Base-by-base conservation (phyloP, 1,284 basidiomycete species). In the Sanghuangporus sanghuang region DNA sequence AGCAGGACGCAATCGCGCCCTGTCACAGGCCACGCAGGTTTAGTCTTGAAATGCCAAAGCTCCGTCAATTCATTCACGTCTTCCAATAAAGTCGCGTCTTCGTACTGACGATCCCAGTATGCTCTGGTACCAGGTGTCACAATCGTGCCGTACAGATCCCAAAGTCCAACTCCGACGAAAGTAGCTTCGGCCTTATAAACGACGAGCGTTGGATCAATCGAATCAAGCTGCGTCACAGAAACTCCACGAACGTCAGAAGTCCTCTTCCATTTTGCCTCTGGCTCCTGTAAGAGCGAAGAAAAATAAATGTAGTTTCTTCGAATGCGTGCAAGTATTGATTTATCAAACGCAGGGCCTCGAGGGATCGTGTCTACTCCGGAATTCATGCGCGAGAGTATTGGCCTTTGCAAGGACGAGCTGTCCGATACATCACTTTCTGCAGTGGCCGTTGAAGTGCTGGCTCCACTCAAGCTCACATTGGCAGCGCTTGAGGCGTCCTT, bases 281-380 rank as follows among this genome's bases (percentile, higher is more conserved):
- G 97, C 72, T 99, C 97, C 75, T 99, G 97, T 48, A 99, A 77
- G 21, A 99, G 79, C 0, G 96, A 97, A 0, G 96, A 96, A 73
- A 99, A 99, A 75, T 99, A 96, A 65, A 98, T 98, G 73, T 99
- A 99, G 74, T 94, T 97, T 65, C 96, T 83, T 71, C 90, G 86
- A 36, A 98, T 91, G 64, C 95, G 81, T 14, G 92, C 87, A 9
- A 92, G 75, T 49, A 98, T 90, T 3, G 87, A 85, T 72, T 93
- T 92, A 69, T 93, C 86, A 2, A 84, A 87, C 0, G 83, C 83
- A 3, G 81, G 76, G 3, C 85, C 81, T 39, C 90, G 81, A 0
- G 81, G 78, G 7, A 73, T 65, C 2, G 72, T 70, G 32, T 70
- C 71, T 9, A 56, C 18, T 18, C 62, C 63, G 14, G 62, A 57